phyloP scores from a whole-genome alignment of 306 rosid genomes.

The Begonia loranthoides region DNA sequence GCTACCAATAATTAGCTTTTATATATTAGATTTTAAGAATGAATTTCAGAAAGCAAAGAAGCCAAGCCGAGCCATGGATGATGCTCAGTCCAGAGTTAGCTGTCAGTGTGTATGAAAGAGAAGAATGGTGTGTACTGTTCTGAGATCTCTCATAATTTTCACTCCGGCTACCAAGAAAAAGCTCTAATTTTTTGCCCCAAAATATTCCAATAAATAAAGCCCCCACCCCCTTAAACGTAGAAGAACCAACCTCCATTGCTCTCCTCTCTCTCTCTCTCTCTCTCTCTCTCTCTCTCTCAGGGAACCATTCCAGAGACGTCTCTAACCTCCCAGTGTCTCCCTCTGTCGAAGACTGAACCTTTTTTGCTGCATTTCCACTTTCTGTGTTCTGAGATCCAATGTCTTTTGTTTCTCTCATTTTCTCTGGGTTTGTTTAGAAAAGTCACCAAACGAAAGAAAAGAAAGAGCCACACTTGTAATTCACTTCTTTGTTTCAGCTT shows the following conservation, averaged over 20 bases:
- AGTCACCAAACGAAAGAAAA: constrained; percentile 7
- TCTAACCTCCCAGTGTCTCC: constrained; percentile 3
- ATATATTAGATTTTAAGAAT: too few species aligned
- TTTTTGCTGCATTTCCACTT: constrained; percentile 12
- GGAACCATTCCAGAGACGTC: not conserved
- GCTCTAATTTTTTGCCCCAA: not conserved
- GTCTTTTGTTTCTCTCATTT: constrained; percentile 12
- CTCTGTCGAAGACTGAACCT: constrained; percentile 23
- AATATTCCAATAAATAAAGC: constrained; percentile 31
- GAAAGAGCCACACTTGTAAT: constrained; percentile 4
- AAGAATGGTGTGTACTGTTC: not conserved
- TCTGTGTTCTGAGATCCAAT: constrained; percentile 27
- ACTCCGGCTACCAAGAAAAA: not conserved
- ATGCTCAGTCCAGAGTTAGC: too few species aligned
- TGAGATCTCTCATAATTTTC: not conserved
- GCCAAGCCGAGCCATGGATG: too few species aligned
- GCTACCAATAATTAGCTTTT: too few species aligned
- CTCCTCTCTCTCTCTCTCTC: constrained; percentile 4
- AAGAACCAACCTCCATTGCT: constrained; percentile 3
- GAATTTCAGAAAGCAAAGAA: too few species aligned
- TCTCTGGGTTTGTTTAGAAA: constrained; percentile 18
- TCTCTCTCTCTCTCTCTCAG: constrained; percentile 7
- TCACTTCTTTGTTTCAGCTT: constrained; percentile 10
- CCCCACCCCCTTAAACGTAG: constrained; percentile 18
- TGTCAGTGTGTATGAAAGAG: too few species aligned